Conservation (phyloP, 768 basidiomycete species). For the Paxillus ammoniavirescens region DNA sequence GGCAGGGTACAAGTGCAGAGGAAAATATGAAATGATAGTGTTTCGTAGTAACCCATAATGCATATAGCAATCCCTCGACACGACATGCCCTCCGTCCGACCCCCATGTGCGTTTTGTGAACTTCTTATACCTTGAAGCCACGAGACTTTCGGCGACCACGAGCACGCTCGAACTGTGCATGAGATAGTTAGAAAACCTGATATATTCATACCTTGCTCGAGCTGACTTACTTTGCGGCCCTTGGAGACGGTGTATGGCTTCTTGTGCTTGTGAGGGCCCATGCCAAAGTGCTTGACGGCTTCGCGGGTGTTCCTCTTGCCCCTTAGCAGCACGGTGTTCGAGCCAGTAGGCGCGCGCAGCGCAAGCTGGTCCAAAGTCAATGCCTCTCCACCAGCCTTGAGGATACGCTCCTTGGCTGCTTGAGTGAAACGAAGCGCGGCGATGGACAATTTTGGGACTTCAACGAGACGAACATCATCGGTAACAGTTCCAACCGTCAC, state of each 20-base stretch:
- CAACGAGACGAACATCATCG: slow-evolving; percentile 86
- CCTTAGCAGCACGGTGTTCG: slow-evolving; percentile 91
- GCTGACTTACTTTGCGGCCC: slow-evolving; percentile 78
- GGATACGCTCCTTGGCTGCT: slow-evolving; percentile 90
- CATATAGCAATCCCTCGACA: slow-evolving; percentile 28
- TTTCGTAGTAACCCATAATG: slow-evolving; percentile 31
- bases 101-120: slow-evolving; percentile 32
- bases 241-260: slow-evolving; percentile 95
- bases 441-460: slow-evolving; percentile 86
- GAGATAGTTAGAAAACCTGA: not conserved
- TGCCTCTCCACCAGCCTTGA: slow-evolving; percentile 92
- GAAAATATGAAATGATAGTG: slow-evolving; percentile 17
- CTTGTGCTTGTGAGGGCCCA: slow-evolving; percentile 98
- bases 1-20: slow-evolving; percentile 18
- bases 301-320: slow-evolving; percentile 93
- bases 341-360: slow-evolving; percentile 87
- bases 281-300: slow-evolving; percentile 97
- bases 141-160: slow-evolving; percentile 99
- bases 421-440: slow-evolving; percentile 95
- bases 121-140: slow-evolving; percentile 88
- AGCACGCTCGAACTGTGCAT: slow-evolving; percentile 82
- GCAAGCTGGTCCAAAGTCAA: slow-evolving; percentile 98
- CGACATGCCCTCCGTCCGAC: slow-evolving; percentile 26
- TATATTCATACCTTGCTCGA: not conserved
- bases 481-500: slow-evolving; percentile 92